Conservation (phyloP, 2,329 filamentous ascomycete species). For the Xylariaceae sp. region DNA sequence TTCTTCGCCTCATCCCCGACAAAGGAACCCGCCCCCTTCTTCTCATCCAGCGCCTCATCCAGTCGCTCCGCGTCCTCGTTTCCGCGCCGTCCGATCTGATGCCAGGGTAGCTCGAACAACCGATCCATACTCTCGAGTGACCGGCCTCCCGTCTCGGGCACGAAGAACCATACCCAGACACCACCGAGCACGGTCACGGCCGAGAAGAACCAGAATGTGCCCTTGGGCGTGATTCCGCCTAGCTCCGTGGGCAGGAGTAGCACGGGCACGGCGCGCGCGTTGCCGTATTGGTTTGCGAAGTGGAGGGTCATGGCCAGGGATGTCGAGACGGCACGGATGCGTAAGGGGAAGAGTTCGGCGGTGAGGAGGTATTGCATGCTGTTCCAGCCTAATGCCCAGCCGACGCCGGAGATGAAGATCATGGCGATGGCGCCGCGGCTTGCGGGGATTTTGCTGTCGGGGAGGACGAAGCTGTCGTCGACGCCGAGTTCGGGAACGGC, state of each 20-base stretch:
- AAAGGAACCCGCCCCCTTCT: conserved; percentile 34
- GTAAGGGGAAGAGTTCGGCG: conserved; percentile 70
- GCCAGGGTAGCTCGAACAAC: conserved; percentile 69
- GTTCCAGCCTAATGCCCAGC: conserved; percentile 70
- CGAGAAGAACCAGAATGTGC: conserved; percentile 74
- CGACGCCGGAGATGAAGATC: conserved; percentile 65
- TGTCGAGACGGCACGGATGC: conserved; percentile 65
- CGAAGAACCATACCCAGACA: conserved; percentile 64
- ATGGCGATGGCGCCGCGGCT: conserved; percentile 65
- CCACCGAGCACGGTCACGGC: conserved; percentile 63
- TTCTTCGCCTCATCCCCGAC: conserved; percentile 31
- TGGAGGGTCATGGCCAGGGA: conserved; percentile 73
- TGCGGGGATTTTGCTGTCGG: conserved; percentile 45
- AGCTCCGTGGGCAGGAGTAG: conserved; percentile 55
- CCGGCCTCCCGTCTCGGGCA: conserved; percentile 67
- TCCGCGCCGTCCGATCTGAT: conserved; percentile 60
- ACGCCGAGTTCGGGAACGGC: conserved; percentile 55
- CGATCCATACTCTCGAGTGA: conserved; percentile 64
- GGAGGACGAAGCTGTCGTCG: conserved; percentile 44
- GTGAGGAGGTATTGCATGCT: conserved; percentile 74
- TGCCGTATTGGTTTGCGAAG: conserved; percentile 75
- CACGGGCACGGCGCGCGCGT: conserved; percentile 66
- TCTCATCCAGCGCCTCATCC: conserved; percentile 42
- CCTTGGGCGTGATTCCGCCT: conserved; percentile 52
- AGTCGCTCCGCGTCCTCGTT: conserved; percentile 47